Conservation (phyloP, 768 basidiomycete species). For the Serendipita sp. region DNA sequence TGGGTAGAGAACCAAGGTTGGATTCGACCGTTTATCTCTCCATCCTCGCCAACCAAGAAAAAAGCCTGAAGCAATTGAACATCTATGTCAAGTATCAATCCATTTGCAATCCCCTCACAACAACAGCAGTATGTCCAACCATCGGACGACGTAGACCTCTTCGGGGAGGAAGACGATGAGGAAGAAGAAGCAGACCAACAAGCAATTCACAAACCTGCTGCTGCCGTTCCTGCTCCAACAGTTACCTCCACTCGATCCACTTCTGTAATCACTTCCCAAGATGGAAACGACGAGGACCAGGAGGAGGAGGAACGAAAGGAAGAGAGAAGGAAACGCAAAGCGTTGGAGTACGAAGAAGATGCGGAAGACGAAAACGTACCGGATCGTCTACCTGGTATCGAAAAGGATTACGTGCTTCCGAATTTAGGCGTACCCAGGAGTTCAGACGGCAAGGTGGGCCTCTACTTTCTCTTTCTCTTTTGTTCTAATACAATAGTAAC, state of each 20-base stretch:
- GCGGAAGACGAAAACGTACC: slow-evolving; percentile 37
- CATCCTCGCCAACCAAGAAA: neutral
- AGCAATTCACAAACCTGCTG: too few relatives aligned
- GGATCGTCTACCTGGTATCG: slow-evolving; percentile 45
- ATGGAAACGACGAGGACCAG: neutral
- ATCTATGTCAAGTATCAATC: neutral
- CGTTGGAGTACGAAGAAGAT: slow-evolving; percentile 70
- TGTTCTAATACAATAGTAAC: too few relatives aligned
- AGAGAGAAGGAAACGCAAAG: slow-evolving; percentile 39
- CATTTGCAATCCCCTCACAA: neutral
- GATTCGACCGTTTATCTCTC: neutral
- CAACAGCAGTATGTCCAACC: slow-evolving; percentile 3
- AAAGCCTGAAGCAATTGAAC: too few relatives aligned
- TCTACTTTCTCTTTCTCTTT: neutral
- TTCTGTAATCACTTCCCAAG: neutral
- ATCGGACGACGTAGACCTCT: slow-evolving; percentile 15
- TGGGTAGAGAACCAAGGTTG: neutral
- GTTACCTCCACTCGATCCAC: neutral
- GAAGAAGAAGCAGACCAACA: too few relatives aligned
- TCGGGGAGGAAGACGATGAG: slow-evolving; percentile 15
- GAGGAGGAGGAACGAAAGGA: slow-evolving; percentile 39
- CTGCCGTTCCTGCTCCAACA: neutral
- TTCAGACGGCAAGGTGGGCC: slow-evolving; percentile 58
- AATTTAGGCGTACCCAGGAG: slow-evolving; percentile 70
- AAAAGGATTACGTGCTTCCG: slow-evolving; percentile 52